Conservation (phyloP, 2,329 filamentous ascomycete species). For the Xylaria hypoxylon region DNA sequence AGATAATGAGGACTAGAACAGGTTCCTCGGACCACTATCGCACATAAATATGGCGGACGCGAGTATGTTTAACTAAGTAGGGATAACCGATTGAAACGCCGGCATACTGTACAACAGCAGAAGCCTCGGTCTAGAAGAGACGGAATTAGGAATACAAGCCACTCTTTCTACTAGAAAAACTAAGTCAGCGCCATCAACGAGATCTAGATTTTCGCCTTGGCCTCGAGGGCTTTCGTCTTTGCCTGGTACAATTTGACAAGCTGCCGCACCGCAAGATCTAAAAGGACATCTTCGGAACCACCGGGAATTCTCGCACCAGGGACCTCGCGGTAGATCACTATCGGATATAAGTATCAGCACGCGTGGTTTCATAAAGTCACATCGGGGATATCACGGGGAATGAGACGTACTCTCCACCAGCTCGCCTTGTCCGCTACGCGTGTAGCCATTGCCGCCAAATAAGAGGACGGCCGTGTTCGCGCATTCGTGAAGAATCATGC, state of each 20-base stretch:
- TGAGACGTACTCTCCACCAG: constrained; percentile 73
- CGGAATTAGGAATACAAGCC: not conserved
- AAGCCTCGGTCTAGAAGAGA: not conserved
- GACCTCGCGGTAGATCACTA: constrained; percentile 70
- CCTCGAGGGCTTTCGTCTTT: constrained; percentile 63
- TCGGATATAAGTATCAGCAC: not conserved
- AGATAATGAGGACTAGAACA: not conserved
- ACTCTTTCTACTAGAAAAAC: not conserved
- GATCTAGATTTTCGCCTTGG: constrained; percentile 39
- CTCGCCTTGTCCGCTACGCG: constrained; percentile 76
- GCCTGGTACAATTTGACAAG: constrained; percentile 75
- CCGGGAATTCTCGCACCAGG: constrained; percentile 72
- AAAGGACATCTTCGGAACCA: constrained; percentile 78
- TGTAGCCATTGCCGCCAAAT: constrained; percentile 81
- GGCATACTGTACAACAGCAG: not conserved
- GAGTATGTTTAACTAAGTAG: not conserved
- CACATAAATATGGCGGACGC: not conserved
- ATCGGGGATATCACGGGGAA: not conserved
- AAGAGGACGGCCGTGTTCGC: constrained; percentile 75
- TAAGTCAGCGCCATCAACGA: not conserved
- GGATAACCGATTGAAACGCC: not conserved
- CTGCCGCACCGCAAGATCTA: constrained; percentile 76
- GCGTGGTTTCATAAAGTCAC: not conserved
- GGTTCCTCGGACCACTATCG: not conserved
- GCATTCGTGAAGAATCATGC: constrained; percentile 77